Base-by-base conservation (phyloP, 2,329 filamentous ascomycete species). In the Hymenoscyphus fraxineus region DNA sequence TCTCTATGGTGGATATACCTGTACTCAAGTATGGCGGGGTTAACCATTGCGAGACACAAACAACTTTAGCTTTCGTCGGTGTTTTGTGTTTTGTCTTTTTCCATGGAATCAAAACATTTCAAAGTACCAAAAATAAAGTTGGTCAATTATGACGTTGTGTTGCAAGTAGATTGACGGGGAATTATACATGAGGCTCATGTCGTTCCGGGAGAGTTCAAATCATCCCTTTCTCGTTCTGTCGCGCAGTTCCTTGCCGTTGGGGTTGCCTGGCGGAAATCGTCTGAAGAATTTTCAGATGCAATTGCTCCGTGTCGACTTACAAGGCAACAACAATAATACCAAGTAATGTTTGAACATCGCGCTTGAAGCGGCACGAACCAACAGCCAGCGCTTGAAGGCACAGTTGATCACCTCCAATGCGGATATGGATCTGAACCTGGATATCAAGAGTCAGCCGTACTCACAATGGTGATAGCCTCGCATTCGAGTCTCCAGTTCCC, bases 201-300 rank as follows among this genome's bases (percentile, higher is more conserved):
- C 59, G 54, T 38, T 32, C 59, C 16, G 38, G 22, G 44, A 32
- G n/a, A 9, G n/a, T 13, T 61, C 47, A 32, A 61, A 16, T 61
- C 60, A 47, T 57, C 51, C 47, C 56, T 40, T 47, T 32, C 10
- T 57, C 32, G 6, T 35, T 51, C 35, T 27, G 16, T 57, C 31
- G 39, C 38, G 47, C 22, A 19, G 19, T 54, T 54, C 47, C 47
- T 54, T 54, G 47, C 22, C 47, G 47, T 54, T 22, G 47, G 47
- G 47, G 47, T 19, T 54, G 54, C 59, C 59, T 60, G 22, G 58
- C 58, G 15, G 58, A 19, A n/a, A 38, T 59, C 38, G n/a, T 40
- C 39, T 54, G n/a, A 27, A 27, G 47, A 31, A 54, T 54, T 27
- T 19, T 19, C 5, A 54, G 19, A 12, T 19, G 19, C 47, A 54